These are phyloP conservation scores for Exobasidium cylindrosporum DNA, from an alignment of 1,284 basidiomycete species.

Conservation along the genomic window DNA sequence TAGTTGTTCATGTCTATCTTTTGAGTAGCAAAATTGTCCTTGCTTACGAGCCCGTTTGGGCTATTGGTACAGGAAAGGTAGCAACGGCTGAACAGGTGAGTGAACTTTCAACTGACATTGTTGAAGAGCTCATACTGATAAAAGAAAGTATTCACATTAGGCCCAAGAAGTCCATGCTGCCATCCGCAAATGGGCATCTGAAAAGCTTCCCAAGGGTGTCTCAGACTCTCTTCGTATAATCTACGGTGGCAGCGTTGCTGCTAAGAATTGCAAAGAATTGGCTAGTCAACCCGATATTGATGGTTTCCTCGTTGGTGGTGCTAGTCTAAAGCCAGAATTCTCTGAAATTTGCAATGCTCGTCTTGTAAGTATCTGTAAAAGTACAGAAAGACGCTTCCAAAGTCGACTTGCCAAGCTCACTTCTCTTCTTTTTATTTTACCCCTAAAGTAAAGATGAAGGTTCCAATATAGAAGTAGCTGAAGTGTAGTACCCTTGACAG, in stretches of 20 bases:
- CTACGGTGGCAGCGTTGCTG: slow-evolving; percentile 92
- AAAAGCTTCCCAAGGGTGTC: slow-evolving; percentile 67
- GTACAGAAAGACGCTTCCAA: too few relatives aligned
- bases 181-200: slow-evolving; percentile 73
- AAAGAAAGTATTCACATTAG: slow-evolving; percentile 47
- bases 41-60: slow-evolving; percentile 84
- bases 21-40: slow-evolving; percentile 70
- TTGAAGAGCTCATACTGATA: too few relatives aligned
- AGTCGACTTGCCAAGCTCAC: too few relatives aligned
- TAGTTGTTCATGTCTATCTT: background rate
- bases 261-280: slow-evolving; percentile 75
- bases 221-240: slow-evolving; percentile 81
- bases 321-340: slow-evolving; percentile 88
- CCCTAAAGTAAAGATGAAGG: too few relatives aligned
- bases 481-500: background rate
- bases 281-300: slow-evolving; percentile 74
- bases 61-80: slow-evolving; percentile 95
- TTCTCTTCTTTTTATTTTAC: too few relatives aligned
- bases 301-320: slow-evolving; percentile 98
- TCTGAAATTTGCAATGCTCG: slow-evolving; percentile 75
- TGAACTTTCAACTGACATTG: background rate
- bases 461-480: too few relatives aligned
- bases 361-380: slow-evolving; percentile 20
- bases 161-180: slow-evolving; percentile 89
- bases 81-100: slow-evolving; percentile 71